Evolutionary conservation across 371 early-diverging fungal species (phyloP), one percentile per base, ranked within the genome.

Genomic region (Basidiobolus meristosporus): DNA sequence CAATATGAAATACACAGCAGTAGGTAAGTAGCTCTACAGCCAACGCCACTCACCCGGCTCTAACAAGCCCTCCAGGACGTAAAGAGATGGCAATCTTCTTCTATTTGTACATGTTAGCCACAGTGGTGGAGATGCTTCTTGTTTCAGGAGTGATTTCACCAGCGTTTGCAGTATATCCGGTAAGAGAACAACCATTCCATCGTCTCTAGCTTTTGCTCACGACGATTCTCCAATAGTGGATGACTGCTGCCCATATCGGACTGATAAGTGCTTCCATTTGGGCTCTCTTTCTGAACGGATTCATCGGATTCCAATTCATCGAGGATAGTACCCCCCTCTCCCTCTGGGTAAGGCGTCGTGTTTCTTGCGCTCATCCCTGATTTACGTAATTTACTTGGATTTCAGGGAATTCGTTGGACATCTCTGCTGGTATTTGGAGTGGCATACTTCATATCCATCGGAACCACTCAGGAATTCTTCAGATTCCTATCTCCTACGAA

Each of bases 11-110:
- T 92, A 90, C 61, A 96, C 93, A 7, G 97, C 97, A 19, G 90
- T 96, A 33, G 95, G 93, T 78, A 63, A 56, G 70, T 56, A 29
- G 15, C 28, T 18, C 20, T 23, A 39, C 5, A 28, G 3, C 18
- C 3, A 10, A 16, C 7, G 7, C 29, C 22, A 7, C 17, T 15
- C 30, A 16, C 6, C 18, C 20, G 16, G 36, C 15, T 3, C 11
- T n/a, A 42, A 15, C 16, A 17, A 12, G 18, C n/a, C 38, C 6
- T 26, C 21, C 56, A 82, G 86, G 87, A 37, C 82, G 97, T 35
- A 90, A 90, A 67, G 97, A 93, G 62, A 90, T 93, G 51, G 82
- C 89, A 42, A 73, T 90, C 75, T 90, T 93, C 68, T 93, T 93
- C 55, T 96, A 93, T 54, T 59, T 90, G 47, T 96, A 92, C 60